Conservation (phyloP, 257 asterid genomes). For the Rehmannia glutinosa region DNA sequence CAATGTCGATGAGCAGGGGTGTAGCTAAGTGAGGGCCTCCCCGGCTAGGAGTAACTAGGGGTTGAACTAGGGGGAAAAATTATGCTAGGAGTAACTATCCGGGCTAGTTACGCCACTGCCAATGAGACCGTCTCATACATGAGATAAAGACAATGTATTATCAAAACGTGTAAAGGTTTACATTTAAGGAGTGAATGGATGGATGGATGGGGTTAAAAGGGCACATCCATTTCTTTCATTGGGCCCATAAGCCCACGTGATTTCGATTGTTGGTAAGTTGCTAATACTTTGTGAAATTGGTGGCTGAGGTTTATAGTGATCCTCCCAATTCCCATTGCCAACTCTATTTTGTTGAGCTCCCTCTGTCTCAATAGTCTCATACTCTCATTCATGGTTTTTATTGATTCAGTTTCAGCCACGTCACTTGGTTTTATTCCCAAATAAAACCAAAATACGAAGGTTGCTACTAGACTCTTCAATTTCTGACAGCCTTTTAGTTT, state of each 20-base stretch:
- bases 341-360: not conserved
- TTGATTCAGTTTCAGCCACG: slow-evolving; percentile 14
- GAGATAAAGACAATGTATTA: not conserved
- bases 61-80: no score
- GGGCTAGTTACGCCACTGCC: no score
- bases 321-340: not conserved
- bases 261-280: not conserved
- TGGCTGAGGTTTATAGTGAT: slow-evolving; percentile 17
- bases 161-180: not conserved
- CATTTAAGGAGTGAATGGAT: not conserved
- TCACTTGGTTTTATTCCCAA: not conserved
- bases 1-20: no score
- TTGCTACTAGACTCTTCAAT: not conserved
- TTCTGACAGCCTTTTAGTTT: slow-evolving; percentile 3
- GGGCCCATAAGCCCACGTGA: slow-evolving; percentile 4
- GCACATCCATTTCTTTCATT: not conserved
- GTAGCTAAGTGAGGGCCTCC: no score
- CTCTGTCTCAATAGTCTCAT: not conserved
- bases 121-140: no score
- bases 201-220: not conserved
- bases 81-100: no score
- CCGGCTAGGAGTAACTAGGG: no score
- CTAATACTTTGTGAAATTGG: not conserved
- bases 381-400: not conserved
- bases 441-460: not conserved